These are phyloP conservation scores for Candida michaelii DNA, from an alignment of 805 yeast species.

Conservation along the genomic window DNA sequence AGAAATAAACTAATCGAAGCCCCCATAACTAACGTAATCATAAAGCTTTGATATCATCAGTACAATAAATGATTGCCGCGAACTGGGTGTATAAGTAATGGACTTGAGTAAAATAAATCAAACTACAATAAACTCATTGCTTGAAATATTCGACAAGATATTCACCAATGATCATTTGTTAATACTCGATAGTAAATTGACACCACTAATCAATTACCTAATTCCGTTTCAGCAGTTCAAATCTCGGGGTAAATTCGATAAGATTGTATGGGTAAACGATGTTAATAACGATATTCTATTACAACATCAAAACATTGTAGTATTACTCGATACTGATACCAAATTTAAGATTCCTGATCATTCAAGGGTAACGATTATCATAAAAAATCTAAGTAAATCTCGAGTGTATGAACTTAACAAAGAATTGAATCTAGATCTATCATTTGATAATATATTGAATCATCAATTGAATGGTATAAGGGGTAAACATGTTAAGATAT, in stretches of 20 bases:
- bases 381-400: slow-evolving; percentile 36
- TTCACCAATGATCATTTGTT: slow-evolving; percentile 30
- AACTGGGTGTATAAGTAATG: too few relatives aligned
- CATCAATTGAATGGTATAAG: slow-evolving; percentile 8
- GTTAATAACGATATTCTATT: slow-evolving; percentile 11
- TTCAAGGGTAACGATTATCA: slow-evolving; percentile 26
- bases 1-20: too few relatives aligned
- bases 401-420: slow-evolving; percentile 33
- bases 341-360: slow-evolving; percentile 13
- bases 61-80: too few relatives aligned
- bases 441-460: slow-evolving; percentile 11
- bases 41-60: too few relatives aligned
- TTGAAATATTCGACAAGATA: slow-evolving; percentile 19
- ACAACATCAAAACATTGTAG: slow-evolving; percentile 16
- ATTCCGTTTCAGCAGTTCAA: slow-evolving; percentile 57
- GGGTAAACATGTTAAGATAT: slow-evolving; percentile 39
- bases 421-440: slow-evolving; percentile 12
- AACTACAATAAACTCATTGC: slow-evolving; percentile 8
- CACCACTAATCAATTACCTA: slow-evolving; percentile 51
- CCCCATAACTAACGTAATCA: too few relatives aligned
- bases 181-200: slow-evolving; percentile 46
- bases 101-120: slow-evolving; percentile 8
- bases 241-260: slow-evolving; percentile 48
- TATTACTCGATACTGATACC: slow-evolving; percentile 12
- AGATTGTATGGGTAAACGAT: slow-evolving; percentile 47